Base-by-base conservation (phyloP, 1,284 basidiomycete species). In the Phellopilus nigrolimitatus region DNA sequence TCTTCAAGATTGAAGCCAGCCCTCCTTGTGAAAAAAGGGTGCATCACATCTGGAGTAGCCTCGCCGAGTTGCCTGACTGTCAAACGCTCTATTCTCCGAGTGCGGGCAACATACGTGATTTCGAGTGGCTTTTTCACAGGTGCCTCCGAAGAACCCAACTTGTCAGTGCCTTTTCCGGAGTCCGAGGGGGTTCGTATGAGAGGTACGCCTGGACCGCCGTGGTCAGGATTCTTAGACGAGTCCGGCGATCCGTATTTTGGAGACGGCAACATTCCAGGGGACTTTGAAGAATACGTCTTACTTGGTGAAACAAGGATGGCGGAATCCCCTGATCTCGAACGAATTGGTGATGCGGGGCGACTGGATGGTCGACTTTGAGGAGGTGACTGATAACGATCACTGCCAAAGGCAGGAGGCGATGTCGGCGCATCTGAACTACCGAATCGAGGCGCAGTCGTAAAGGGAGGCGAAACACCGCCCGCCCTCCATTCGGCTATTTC, bases 41-140 rank as follows among this genome's bases (percentile, higher is more conserved):
- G 85, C 88, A 84, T 90, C 8, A 91, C 87, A 61, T 91, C 88
- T 1, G 88, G 88, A 0, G 91, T 92, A 12, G 86, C 88, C 64
- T 92, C 88, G 30, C 91, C 91, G 7, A 94, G 71, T 62, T 91
- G 87, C 41, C 84, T 78, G 75, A 94, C 84, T 24, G 84, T 88
- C 47, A 89, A 63, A 19, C 85, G 77, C 61, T 89, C 82, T 58
- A 89, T 88, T 49, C 74, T 72, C 36, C 87, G 74, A 21, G 68
- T 67, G 9, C 72, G 71, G 4, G 75, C 74, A 49, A 67, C 65
- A 62, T 86, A 88, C 15, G 72, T 61, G 24, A 83, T 62, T 2
- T 65, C 68, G 4, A 55, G 54, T 1, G 66, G 57, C 44, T 62
- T 59, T 49, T 64, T 69, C 34, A 56, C 57, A 40, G 22, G 56